Evolutionary conservation across 805 yeast genomes (phyloP), one percentile per base, ranked within the genome.

Genomic region (Zygotorulaspora danielsina): DNA sequence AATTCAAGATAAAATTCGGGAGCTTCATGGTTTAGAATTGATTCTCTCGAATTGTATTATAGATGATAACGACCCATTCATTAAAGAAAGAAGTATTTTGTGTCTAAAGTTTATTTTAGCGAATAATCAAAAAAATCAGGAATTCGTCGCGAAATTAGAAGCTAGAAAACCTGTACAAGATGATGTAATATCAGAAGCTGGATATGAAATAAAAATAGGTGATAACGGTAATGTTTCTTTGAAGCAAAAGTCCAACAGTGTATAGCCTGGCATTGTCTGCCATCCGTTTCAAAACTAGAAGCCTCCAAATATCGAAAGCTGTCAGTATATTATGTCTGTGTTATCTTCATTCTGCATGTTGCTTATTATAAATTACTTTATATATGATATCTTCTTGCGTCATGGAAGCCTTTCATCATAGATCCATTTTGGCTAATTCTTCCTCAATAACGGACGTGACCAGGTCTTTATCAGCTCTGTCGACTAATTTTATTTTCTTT

Each of bases 61-160:
- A 36, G 97, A 90, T 59, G 81, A 79, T 32, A 78, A 84, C 56
- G 94, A 93, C 58, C 97, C 97, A 0, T 90, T 73, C 43, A 81
- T 84, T 41, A 82, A 86, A 48, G 98, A 90, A 55, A 67, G 90
- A 44, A 74, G 95, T 1, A 84, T 93, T 22, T 64, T 90, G 5
- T 86, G 96, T 54, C 57, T 93, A 19, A 76, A 81, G 52, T 80
- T 79, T 44, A 61, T 88, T 21, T 62, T 90, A 11, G 73, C 75
- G 17, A 69, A 73, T 7, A 93, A 93, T 51, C 53, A 49, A 3
- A 69, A 66, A 33, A 93, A 90, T 58, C 97, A 90, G 61, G 68
- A 72, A 1, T 78, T 88, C 57, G 88, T 90, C 1, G 79, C 84
- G 0, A 63, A 71, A 25, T 60, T 90, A 42, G 97, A 90, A 57